Percentiles rank a stretch among this genome's conserved stretches.
These are phyloP conservation scores for Globisporangium irregulare DNA, from an alignment of 352 stramenopile species.

Conservation along the genomic window DNA sequence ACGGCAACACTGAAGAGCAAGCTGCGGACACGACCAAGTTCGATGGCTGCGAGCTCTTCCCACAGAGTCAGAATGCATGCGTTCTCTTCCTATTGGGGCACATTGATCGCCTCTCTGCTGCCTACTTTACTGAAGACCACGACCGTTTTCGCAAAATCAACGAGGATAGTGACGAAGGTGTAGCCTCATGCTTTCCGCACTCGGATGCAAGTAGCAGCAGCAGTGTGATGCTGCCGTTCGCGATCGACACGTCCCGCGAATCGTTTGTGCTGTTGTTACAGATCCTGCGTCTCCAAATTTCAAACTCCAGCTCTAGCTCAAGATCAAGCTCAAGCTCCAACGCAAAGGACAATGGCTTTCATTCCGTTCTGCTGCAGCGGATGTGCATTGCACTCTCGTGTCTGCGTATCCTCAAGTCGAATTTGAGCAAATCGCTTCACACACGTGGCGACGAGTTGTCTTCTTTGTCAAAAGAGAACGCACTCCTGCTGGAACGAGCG, in stretches of 20 bases:
- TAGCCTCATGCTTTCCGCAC: not conserved
- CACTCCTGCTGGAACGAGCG: not conserved
- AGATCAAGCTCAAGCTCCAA: not conserved
- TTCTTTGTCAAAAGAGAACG: not conserved
- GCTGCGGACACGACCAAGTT: not conserved
- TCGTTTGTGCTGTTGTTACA: slow-evolving; percentile 26
- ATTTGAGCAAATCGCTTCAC: slow-evolving; percentile 29
- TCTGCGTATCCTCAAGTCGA: slow-evolving; percentile 43
- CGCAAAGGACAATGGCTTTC: not conserved
- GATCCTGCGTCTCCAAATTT: slow-evolving; percentile 21
- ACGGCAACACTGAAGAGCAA: not conserved
- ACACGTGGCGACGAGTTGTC: not conserved
- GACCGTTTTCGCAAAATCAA: not conserved
- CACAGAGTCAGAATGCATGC: slow-evolving; percentile 12
- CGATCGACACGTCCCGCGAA: slow-evolving; percentile 34
- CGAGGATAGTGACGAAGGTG: not conserved
- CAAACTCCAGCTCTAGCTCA: not conserved
- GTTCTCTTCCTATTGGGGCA: slow-evolving; percentile 46
- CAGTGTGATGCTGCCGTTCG: slow-evolving; percentile 31
- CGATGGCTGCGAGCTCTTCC: not conserved
- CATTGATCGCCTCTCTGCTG: slow-evolving; percentile 35
- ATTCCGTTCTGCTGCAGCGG: not conserved
- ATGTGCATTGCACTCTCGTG: slow-evolving; percentile 35
- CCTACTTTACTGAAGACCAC: slow-evolving; percentile 24
- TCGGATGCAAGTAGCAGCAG: not conserved